These are phyloP conservation scores for Acanthamoeba royreba DNA, from an alignment of 208 protist genomes.

Conservation along the genomic window DNA sequence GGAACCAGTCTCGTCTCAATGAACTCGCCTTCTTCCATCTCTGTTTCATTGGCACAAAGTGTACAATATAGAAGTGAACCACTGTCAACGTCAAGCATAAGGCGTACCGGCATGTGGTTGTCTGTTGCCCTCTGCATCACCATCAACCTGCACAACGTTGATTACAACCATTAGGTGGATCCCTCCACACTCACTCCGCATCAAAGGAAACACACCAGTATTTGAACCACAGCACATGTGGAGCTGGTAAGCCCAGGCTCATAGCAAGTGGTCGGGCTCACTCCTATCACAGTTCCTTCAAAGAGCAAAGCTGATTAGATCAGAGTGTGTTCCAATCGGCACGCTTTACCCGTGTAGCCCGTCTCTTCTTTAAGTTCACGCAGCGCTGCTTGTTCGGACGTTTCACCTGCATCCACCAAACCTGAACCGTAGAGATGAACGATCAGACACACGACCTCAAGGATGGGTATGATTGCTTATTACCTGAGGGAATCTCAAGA, in stretches of 20 bases:
- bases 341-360: neutral
- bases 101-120: neutral
- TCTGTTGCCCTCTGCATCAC: neutral
- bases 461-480: neutral
- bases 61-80: neutral
- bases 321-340: neutral
- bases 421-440: neutral
- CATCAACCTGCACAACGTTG: neutral
- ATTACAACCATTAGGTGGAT: too few species aligned
- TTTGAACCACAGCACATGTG: neutral
- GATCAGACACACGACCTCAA: neutral
- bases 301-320: neutral
- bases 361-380: slow-evolving; percentile 11
- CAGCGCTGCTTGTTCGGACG: neutral
- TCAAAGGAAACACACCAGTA: neutral
- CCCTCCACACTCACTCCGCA: neutral
- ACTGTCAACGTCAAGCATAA: neutral
- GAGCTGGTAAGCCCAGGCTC: neutral
- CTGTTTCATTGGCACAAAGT: too few species aligned
- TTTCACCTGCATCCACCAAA: neutral
- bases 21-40: slow-evolving; percentile 1
- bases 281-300: neutral
- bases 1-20: neutral
- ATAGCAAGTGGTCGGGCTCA: neutral
- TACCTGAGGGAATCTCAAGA: neutral